Conservation (phyloP, 2,329 filamentous ascomycete species). For the Didymosphaeria variabile region DNA sequence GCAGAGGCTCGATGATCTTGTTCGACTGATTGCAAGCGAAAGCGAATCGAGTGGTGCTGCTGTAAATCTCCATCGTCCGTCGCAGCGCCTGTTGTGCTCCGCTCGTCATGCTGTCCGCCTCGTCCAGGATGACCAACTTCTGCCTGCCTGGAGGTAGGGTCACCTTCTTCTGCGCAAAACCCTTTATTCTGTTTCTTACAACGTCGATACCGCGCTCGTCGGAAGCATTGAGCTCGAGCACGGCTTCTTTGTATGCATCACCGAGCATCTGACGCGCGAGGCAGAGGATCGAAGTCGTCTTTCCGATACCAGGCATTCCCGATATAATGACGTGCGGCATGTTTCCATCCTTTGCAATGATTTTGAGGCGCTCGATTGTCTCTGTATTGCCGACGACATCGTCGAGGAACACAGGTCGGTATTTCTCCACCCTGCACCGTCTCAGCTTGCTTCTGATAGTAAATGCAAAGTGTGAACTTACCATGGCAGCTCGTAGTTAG, state of each 20-base stretch:
- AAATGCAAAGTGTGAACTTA: conserved; percentile 48
- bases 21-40: conserved; percentile 99
- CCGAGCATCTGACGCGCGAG: conserved; percentile 91
- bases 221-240: conserved; percentile 93
- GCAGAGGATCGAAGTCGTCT: conserved; percentile 95
- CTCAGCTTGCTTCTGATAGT: conserved; percentile 23
- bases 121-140: conserved; percentile 96
- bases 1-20: conserved; percentile 99
- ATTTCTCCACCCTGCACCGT: conserved; percentile 88
- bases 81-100: conserved; percentile 95
- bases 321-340: conserved; percentile 99
- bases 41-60: conserved; percentile 92
- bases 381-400: conserved; percentile 98
- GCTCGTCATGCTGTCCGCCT: conserved; percentile 95
- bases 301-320: conserved; percentile 99
- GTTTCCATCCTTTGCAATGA: conserved; percentile 97
- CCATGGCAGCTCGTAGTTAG: conserved; percentile 83
- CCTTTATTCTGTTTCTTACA: conserved; percentile 96
- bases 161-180: conserved; percentile 98
- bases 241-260: conserved; percentile 95
- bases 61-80: conserved; percentile 99
- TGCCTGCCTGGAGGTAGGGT: conserved; percentile 89
- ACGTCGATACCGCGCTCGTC: conserved; percentile 98
- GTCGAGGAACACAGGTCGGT: conserved; percentile 91
- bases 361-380: conserved; percentile 95